Evolutionary conservation across 2,329 filamentous ascomycete genomes (phyloP).

Genomic region (Sarocladium oryzae): DNA sequence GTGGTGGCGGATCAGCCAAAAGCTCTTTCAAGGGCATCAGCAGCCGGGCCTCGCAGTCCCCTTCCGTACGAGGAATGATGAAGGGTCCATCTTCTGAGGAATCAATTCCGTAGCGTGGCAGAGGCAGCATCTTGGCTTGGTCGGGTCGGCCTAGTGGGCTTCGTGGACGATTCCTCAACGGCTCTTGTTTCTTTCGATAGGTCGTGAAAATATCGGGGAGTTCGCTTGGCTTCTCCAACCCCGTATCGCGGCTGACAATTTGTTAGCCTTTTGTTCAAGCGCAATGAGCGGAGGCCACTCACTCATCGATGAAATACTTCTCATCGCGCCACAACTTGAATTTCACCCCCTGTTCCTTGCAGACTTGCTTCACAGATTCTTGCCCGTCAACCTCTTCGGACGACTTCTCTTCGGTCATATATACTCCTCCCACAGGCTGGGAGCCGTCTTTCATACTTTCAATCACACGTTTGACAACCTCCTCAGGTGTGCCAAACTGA

Average conservation of each 20-base stretch:
- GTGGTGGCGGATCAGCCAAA: slow-evolving; percentile 43
- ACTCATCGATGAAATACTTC: slow-evolving; percentile 78
- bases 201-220: slow-evolving; percentile 70
- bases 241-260: slow-evolving; percentile 54
- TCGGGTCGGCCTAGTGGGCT: slow-evolving; percentile 45
- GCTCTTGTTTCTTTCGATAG: slow-evolving; percentile 68
- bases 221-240: slow-evolving; percentile 48
- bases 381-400: slow-evolving; percentile 65
- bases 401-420: slow-evolving; percentile 68
- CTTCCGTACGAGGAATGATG: slow-evolving; percentile 48
- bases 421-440: slow-evolving; percentile 53
- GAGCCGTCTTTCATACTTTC: slow-evolving; percentile 35
- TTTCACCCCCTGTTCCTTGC: slow-evolving; percentile 44
- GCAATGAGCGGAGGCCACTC: slow-evolving; percentile 27
- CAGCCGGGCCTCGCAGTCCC: slow-evolving; percentile 47
- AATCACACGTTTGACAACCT: slow-evolving; percentile 54
- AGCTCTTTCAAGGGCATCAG: slow-evolving; percentile 49
- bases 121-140: slow-evolving; percentile 45
- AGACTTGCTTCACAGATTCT: slow-evolving; percentile 43
- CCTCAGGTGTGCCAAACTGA: slow-evolving; percentile 53
- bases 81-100: slow-evolving; percentile 59
- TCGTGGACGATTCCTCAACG: slow-evolving; percentile 59
- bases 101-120: slow-evolving; percentile 43
- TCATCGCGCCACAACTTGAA: slow-evolving; percentile 67
- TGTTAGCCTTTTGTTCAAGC: too few relatives aligned